Base-by-base conservation (phyloP, 2,329 filamentous ascomycete genomes). In the Stenocarpella maydis region DNA sequence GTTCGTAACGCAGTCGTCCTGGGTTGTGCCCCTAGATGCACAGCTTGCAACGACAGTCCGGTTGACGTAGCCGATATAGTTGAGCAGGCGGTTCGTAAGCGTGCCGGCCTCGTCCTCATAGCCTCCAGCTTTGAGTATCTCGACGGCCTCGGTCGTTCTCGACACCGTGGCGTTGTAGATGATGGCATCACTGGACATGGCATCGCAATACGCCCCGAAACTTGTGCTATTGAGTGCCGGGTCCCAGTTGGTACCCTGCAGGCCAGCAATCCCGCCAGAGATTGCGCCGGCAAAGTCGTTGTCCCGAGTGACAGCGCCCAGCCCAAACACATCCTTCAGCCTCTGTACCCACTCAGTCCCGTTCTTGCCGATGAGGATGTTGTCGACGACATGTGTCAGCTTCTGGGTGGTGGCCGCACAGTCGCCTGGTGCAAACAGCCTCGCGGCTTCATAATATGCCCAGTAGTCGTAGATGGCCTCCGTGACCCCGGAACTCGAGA, bases 401-500 rank as follows among this genome's bases (percentile, higher is more conserved):
- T 82, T 89, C 75, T 92, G 89, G 0, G 89, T 90, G 1, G 85
- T 85, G 1, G 82, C 80, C 43, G 94, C 85, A 76, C 93, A 96
- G 39, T 87, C 85, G 0, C 84, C 79, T 74, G 86, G 86, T 0
- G 81, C 81, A 68, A 80, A 88, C 15, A 83, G 75, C 1, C 83
- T 81, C 0, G 83, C 83, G 0, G 85, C 86, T 73, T 87, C 85
- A 49, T 78, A 84, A 73, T 88, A 89, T 74, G 86, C 77, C 85
- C 92, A 95, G 79, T 90, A 95, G 74, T 96, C 92, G 73, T 88
- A 89, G 67, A 96, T 91, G 4, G 92, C 92, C 70, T 88, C 87
- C 0, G 92, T 92, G 0, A 96, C 92, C 0, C 92, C 94, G 0
- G 92, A 95, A 0, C 92, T 94, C 0, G 92, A 91, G 61, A 97